Base-by-base conservation (phyloP, 176 grass and related monocot species). In the Chloris gayana region DNA sequence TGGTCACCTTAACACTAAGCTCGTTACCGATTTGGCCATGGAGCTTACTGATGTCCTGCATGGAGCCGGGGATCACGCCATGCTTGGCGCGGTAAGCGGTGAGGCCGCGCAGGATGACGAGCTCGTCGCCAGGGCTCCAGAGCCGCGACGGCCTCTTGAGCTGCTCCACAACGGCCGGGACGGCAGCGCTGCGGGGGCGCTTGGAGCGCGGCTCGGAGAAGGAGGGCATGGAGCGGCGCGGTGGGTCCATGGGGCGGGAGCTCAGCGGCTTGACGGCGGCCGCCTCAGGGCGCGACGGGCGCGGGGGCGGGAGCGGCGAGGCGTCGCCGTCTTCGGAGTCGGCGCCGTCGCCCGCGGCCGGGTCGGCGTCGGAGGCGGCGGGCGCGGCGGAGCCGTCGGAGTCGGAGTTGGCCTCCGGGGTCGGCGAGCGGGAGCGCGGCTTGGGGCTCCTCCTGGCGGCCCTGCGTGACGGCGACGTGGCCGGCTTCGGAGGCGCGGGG, bases 251-350 rank as follows among this genome's bases (percentile, higher is more conserved):
- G 64, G 89, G 89, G 47, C 81, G 82, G 38, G 92, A 89, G 80
- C 84, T 91, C 64, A 94, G 84, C 64, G 89, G 86, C 84, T 94
- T 94, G 74, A 94, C 87, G 46, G 85, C 77, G 46, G 86, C 69
- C 2, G 87, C 92, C 22, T 77, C 84, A 31, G 76, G 67, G 68
- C 83, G 88, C n/a, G 88, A 80, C 26, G 39, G 69, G 46, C 80
- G 92, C 50, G 38, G 63, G 72, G 56, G 63, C 13, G 68, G 77
- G 73, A 67, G 59, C 5, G 81, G 89, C 17, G 77, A 86, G 58
- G 80, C 78, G 77, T 84, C 64, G 47, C 45, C 67, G 41, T 83
- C 82, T 9, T 86, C 83, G 56, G 80, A 80, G 72, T 75, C 72
- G 50, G 50, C 49, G 29, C 9, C 67, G 22, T 74, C 82, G 6